Conservation (phyloP, 164 flowering plant genomes). For the Pachysandra terminalis region DNA sequence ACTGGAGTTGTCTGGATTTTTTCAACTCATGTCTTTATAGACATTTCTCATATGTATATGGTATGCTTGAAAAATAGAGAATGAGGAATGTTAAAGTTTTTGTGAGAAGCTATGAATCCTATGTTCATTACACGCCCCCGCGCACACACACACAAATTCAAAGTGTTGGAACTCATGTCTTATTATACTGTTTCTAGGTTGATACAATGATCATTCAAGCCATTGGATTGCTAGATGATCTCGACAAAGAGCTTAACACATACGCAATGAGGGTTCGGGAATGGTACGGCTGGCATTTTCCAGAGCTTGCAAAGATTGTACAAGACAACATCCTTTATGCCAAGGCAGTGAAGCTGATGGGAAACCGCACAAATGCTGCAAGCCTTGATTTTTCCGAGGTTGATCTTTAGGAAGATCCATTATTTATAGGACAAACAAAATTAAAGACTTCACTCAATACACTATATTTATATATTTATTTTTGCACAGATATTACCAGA, state of each 20-base stretch:
- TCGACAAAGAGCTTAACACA: constrained; percentile 94
- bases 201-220: constrained; percentile 98
- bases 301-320: constrained; percentile 89
- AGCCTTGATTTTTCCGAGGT: constrained; percentile 93
- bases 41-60: no score
- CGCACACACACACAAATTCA: not conserved
- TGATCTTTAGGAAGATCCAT: constrained; percentile 4
- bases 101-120: no score
- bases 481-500: constrained; percentile 53
- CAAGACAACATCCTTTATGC: constrained; percentile 87
- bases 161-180: not conserved
- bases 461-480: not conserved
- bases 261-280: constrained; percentile 96
- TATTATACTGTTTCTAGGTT: constrained; percentile 46
- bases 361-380: constrained; percentile 77
- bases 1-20: no score
- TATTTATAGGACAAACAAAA: not conserved
- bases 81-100: no score
- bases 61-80: no score
- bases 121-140: no score
- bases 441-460: not conserved
- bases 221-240: constrained; percentile 94
- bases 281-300: constrained; percentile 99
- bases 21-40: no score
- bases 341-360: constrained; percentile 91